These are phyloP conservation scores for Triticum urartu DNA, from an alignment of 176 grass and related monocot genomes.

Conservation along the genomic window DNA sequence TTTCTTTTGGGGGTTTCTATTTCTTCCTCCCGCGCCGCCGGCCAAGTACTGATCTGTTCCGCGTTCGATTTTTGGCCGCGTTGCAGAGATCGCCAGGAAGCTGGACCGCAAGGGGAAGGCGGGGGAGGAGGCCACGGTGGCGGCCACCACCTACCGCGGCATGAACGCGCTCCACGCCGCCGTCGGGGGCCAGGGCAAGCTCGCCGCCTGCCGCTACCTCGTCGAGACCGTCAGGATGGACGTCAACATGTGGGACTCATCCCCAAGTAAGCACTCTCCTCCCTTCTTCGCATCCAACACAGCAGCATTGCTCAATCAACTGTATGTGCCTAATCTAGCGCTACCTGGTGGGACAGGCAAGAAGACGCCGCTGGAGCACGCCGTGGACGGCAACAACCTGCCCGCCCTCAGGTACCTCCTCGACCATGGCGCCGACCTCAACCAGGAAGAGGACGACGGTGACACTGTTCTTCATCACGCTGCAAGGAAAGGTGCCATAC, in stretches of 20 bases:
- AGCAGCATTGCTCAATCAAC: no score
- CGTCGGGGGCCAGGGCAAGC: neutral
- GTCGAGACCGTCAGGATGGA: slow-evolving; percentile 26
- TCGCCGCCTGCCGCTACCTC: slow-evolving; percentile 30
- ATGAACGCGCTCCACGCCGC: slow-evolving; percentile 36
- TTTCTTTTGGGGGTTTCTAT: no score
- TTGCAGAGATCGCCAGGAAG: neutral
- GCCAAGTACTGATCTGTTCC: neutral
- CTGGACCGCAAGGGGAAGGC: neutral
- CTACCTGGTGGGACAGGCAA: neutral
- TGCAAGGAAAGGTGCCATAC: neutral
- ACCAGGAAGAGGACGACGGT: neutral
- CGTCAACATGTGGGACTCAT: slow-evolving; percentile 26
- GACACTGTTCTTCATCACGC: neutral
- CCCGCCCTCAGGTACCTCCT: slow-evolving; percentile 31
- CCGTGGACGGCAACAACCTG: slow-evolving; percentile 18
- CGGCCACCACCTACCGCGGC: slow-evolving; percentile 19
- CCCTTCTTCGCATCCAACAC: no score
- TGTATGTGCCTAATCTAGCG: neutral
- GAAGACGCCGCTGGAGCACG: slow-evolving; percentile 36
- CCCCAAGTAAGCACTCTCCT: neutral
- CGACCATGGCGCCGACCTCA: slow-evolving; percentile 28
- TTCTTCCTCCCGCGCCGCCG: neutral
- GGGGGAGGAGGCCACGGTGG: neutral
- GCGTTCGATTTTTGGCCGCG: no score